Base-by-base conservation (phyloP, 2,329 filamentous ascomycete species). In the Talaromyces verruculosus region DNA sequence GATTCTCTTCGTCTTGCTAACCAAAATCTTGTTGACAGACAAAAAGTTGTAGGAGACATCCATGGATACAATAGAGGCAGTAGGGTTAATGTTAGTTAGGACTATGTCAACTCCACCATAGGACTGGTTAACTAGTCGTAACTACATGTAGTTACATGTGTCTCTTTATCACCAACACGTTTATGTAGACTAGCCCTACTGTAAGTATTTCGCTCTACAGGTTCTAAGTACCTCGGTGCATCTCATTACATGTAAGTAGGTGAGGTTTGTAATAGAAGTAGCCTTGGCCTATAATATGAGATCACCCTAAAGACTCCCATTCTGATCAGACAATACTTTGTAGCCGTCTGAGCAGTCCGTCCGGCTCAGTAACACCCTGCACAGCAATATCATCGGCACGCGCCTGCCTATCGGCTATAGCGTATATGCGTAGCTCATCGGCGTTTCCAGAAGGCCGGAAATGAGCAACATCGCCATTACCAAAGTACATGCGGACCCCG, bases 371-470 rank as follows among this genome's bases (percentile, higher is more conserved):
- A 28, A 74, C 68, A 15, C 73, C 74, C 39, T 70, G 67, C 1
- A 62, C 65, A 10, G 71, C 71, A 58, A 76, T 75, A 3, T 65
- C 68, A 61, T 76, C 73, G 1, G 74, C 74, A 10, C 73, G 73
- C 39, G 70, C 70, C 67, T 75, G 73, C 2, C 64, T 69, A 61
- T 76, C 69, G 11, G 73, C 72, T 17, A 76, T 74, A 37, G 73
- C 67, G 57, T 76, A 76, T 41, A 76, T 76, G 11, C 74, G 74
- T 2, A 76, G 70, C 47, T 76, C 74, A 67, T 76, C 74, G 11
- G 74, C 74, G 33, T 76, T 76, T 5, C 74, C 74, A 10, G 74
- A 76, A 4, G 74, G 74, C 2, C 74, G 73, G 37, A 76, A 68
- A 57, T 76, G 74, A 64, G 74, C 74, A 7, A 76, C 74, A 67